Base-by-base conservation (phyloP, 2,329 filamentous ascomycete genomes). In the Pseudophaeomoniella oleicola region DNA sequence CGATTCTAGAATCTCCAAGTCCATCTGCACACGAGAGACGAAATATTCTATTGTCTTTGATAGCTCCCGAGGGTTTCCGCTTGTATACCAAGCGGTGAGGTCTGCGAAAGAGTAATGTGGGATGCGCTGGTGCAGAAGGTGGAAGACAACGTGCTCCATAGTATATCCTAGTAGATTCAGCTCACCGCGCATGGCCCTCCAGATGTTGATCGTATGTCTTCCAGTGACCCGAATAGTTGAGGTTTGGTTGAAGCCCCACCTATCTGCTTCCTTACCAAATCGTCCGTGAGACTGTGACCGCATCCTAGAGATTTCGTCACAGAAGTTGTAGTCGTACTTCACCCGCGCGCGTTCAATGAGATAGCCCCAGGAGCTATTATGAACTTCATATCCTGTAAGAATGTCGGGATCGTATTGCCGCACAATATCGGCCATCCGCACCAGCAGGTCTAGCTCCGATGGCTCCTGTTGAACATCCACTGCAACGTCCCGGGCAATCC, bases 121-220 rank as follows among this genome's bases (percentile, higher is more conserved):
- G 35, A 96, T 81, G 3, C 88, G 75, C 19, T 76, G 76, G 47
- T 93, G 86, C 2, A 98, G 68, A 1, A 96, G 58, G 58, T 96
- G 86, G 64, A 92, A 96, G 0, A 76, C 83, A 3, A 96, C 84
- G 49, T 94, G 94, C 56, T 96, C 90, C 75, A 96, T 81, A 0
- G 83, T 94, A 52, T 98, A 96, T 52, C 94, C 87, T 9, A 94
- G 68, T 17, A 98, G 63, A 46, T 87, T 92, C 17, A 98, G 61
- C 57, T 94, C 88, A n/a, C 79, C 75, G 39, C 85, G 74, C 87
- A 98, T 94, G 1, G 87, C 86, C 48, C 88, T 74, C 86, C 90
- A 96, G 32, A 96, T 81, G 47, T 96, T 96, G 62, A 98, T 87
- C 69, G 93, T 85, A 53, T 96, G 88, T 42, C 90, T 72, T 4